These are phyloP conservation scores for Saturnispora saitoi DNA, from an alignment of 805 yeast genomes.

Conservation along the genomic window DNA sequence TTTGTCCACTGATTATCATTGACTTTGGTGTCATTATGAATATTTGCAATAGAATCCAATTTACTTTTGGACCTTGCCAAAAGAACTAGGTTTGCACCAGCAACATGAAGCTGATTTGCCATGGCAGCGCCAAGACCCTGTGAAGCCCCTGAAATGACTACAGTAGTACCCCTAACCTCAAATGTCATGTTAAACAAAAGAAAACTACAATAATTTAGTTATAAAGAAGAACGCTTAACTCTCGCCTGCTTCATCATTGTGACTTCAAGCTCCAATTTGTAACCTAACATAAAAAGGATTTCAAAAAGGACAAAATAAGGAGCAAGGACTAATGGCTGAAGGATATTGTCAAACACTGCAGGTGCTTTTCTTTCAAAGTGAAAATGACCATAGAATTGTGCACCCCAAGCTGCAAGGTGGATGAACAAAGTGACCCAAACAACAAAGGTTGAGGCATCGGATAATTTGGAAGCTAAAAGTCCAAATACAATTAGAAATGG, in stretches of 20 bases:
- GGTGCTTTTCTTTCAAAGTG: constrained; percentile 76
- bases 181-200: constrained; percentile 10
- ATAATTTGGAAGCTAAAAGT: constrained; percentile 9
- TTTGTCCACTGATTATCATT: constrained; percentile 22
- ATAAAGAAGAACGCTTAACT: constrained; percentile 13
- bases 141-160: constrained; percentile 85
- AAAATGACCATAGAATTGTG: constrained; percentile 85
- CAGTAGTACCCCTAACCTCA: constrained; percentile 40
- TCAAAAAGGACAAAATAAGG: constrained; percentile 87
- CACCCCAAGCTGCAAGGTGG: constrained; percentile 61
- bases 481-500: constrained; percentile 26
- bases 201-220: too few species aligned
- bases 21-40: constrained; percentile 14
- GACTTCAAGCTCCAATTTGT: constrained; percentile 40
- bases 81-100: constrained; percentile 58
- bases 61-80: constrained; percentile 70
- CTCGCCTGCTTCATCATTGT: constrained; percentile 42
- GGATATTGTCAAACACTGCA: constrained; percentile 71
- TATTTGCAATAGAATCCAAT: constrained; percentile 37
- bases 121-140: constrained; percentile 87
- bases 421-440: constrained; percentile 18
- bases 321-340: constrained; percentile 83
- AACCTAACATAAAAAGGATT: constrained; percentile 60
- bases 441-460: neutral
- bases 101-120: constrained; percentile 39